phyloP scores from a whole-genome alignment of 1,139 yeast species.

The Candida smagusa region DNA sequence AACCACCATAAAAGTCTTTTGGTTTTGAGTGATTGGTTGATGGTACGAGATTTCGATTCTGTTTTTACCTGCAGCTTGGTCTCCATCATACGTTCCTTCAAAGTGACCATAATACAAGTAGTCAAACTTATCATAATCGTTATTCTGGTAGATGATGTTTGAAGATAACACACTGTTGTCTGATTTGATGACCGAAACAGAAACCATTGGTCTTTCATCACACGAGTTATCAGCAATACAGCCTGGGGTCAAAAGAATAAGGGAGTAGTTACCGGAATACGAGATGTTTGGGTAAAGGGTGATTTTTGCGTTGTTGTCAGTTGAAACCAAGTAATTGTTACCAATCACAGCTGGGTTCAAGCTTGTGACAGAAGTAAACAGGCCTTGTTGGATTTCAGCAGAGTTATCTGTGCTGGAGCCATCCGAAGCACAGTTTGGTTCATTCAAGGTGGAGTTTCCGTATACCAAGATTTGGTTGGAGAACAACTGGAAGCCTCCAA shows the following conservation, averaged over 20 bases:
- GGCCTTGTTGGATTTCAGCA: slow-evolving; percentile 32
- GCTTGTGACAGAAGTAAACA: slow-evolving; percentile 28
- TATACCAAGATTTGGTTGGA: slow-evolving; percentile 59
- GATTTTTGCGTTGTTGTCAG: slow-evolving; percentile 42
- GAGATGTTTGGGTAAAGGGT: slow-evolving; percentile 68
- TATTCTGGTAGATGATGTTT: slow-evolving; percentile 70
- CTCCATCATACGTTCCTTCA: slow-evolving; percentile 34
- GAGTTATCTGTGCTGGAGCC: slow-evolving; percentile 24
- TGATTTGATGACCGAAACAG: slow-evolving; percentile 60
- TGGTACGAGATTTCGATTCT: slow-evolving; percentile 46
- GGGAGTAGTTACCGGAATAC: slow-evolving; percentile 70
- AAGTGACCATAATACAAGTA: slow-evolving; percentile 69
- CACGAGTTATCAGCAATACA: slow-evolving; percentile 73
- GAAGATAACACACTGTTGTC: slow-evolving; percentile 43
- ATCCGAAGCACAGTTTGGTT: slow-evolving; percentile 52
- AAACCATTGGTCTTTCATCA: slow-evolving; percentile 66
- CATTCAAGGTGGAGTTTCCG: slow-evolving; percentile 74
- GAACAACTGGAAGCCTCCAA: slow-evolving; percentile 72
- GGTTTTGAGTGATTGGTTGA: slow-evolving; percentile 25
- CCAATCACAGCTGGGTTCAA: slow-evolving; percentile 17
- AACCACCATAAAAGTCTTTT: slow-evolving; percentile 60
- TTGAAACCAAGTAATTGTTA: slow-evolving; percentile 30
- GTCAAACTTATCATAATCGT: slow-evolving; percentile 78
- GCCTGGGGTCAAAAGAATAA: slow-evolving; percentile 82
- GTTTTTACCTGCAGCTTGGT: slow-evolving; percentile 33